Conservation (phyloP, 192 early-diverging fungal genomes). For the Entomortierella parvispora region DNA sequence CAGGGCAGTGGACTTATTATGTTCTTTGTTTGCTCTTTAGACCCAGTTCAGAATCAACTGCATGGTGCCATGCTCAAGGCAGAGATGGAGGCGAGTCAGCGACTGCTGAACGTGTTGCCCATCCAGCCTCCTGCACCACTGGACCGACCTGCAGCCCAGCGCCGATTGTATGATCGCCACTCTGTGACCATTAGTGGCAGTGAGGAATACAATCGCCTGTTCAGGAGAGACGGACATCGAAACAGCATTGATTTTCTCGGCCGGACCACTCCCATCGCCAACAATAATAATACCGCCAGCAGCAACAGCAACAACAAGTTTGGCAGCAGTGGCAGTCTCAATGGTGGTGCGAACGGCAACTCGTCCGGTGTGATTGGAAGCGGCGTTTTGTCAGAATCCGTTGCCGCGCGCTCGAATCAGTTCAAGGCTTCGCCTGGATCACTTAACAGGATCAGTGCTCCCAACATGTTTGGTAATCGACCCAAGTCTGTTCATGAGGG, state of each 20-base stretch:
- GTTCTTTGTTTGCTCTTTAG: slow-evolving; percentile 12
- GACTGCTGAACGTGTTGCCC: slow-evolving; percentile 40
- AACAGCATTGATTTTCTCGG: slow-evolving; percentile 50
- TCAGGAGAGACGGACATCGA: slow-evolving; percentile 36
- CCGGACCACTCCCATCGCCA: slow-evolving; percentile 17
- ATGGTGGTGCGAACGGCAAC: slow-evolving; percentile 23
- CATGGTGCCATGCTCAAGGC: slow-evolving; percentile 65
- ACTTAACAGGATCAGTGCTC: slow-evolving; percentile 24
- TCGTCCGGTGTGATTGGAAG: slow-evolving; percentile 29
- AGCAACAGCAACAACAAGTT: slow-evolving; percentile 40
- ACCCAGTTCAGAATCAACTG: slow-evolving; percentile 61
- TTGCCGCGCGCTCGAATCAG: slow-evolving; percentile 27
- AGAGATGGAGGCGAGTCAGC: slow-evolving; percentile 60
- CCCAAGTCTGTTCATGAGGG: slow-evolving; percentile 52
- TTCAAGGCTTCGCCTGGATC: slow-evolving; percentile 24
- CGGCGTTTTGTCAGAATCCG: slow-evolving; percentile 21
- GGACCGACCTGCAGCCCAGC: slow-evolving; percentile 46
- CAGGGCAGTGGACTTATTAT: not conserved
- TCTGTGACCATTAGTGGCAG: slow-evolving; percentile 59
- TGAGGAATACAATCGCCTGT: slow-evolving; percentile 56
- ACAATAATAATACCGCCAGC: slow-evolving; percentile 25
- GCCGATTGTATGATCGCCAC: slow-evolving; percentile 69
- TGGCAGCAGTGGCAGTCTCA: slow-evolving; percentile 5
- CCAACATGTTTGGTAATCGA: slow-evolving; percentile 21
- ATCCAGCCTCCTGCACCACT: slow-evolving; percentile 46